Evolutionary conservation across 306 rosid species (phyloP).

Genomic region (Rosa rugosa): DNA sequence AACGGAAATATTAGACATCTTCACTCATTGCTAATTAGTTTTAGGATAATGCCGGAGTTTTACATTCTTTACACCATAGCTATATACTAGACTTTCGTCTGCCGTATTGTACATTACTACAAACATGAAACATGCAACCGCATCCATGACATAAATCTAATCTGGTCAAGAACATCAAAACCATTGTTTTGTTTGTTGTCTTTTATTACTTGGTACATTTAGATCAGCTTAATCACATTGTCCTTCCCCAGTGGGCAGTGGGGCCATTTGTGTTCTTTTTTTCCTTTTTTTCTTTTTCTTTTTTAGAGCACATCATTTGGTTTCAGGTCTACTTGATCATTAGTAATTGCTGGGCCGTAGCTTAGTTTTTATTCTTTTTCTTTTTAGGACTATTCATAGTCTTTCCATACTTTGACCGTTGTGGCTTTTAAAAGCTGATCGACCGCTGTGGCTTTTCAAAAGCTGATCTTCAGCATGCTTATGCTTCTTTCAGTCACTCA

Average conservation of each 20-base stretch:
- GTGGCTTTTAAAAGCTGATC: neutral
- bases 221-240: neutral
- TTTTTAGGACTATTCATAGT: neutral
- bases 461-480: conserved; percentile 4
- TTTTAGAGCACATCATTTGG: neutral
- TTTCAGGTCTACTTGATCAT: neutral
- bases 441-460: neutral
- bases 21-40: neutral
- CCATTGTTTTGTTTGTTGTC: neutral
- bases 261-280: neutral
- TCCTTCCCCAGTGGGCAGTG: neutral
- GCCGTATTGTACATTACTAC: neutral
- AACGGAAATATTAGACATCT: too few relatives aligned
- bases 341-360: neutral
- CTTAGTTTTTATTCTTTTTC: neutral
- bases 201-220: neutral
- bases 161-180: neutral
- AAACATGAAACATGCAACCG: neutral
- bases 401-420: neutral
- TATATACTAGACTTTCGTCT: neutral
- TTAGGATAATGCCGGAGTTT: neutral
- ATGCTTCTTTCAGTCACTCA: neutral
- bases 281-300: neutral
- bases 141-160: neutral
- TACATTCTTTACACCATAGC: neutral